phyloP scores from a whole-genome alignment of 495 filamentous ascomycete genomes.

The Aspergillus nanangensis region DNA sequence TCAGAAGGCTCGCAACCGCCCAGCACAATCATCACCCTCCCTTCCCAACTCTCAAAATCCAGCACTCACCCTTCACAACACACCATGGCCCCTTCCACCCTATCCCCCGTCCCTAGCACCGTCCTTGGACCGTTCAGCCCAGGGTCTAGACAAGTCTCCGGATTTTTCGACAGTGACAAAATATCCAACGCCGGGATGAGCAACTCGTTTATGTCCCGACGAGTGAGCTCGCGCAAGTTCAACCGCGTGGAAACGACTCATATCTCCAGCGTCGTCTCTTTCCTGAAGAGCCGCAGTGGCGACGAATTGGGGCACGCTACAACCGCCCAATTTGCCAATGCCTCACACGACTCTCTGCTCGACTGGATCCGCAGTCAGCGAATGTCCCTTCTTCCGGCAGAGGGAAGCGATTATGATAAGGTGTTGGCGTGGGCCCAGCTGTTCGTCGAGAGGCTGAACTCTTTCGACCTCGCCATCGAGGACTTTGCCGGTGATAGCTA shows the following conservation, averaged over 20 bases:
- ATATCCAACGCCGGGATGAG: no score
- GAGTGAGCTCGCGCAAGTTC: not conserved
- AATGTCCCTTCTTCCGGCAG: slow-evolving; percentile 32
- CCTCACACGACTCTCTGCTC: slow-evolving; percentile 8
- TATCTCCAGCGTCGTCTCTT: not conserved
- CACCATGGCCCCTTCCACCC: not conserved
- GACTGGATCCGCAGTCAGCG: slow-evolving; percentile 25
- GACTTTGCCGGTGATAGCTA: slow-evolving; percentile 32
- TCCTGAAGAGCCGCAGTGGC: not conserved
- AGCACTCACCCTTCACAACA: no score
- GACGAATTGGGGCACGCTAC: not conserved
- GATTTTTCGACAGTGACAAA: not conserved
- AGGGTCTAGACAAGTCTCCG: not conserved
- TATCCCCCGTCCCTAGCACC: not conserved
- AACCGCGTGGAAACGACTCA: not conserved
- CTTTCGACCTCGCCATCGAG: slow-evolving; percentile 26
- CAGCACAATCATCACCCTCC: no score
- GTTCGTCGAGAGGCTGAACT: slow-evolving; percentile 20
- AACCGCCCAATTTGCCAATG: no score
- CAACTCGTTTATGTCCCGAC: not conserved
- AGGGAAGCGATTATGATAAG: slow-evolving; percentile 36
- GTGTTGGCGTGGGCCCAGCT: slow-evolving; percentile 28
- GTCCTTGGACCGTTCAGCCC: not conserved
- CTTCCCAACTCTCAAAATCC: no score
- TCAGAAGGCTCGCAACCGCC: not conserved